Conservation (phyloP, 768 basidiomycete species). For the Lentinula detonsa region DNA sequence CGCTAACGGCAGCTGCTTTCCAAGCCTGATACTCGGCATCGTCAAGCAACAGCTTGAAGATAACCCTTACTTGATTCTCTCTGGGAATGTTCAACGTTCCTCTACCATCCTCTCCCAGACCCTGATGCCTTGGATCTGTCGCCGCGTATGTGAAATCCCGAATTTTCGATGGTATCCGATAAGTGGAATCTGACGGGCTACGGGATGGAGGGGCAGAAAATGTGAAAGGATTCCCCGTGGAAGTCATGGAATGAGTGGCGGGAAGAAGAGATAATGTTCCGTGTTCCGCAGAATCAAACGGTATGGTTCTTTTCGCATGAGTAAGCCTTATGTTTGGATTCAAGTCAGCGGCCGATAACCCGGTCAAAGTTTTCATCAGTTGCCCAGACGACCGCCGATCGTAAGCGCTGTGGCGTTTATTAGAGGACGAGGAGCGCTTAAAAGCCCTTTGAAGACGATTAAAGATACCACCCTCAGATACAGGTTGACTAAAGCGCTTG, state of each 20-base stretch:
- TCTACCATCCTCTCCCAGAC: conserved; percentile 2
- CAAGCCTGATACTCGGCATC: neutral
- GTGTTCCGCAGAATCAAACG: neutral
- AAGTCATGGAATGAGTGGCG: conserved; percentile 1
- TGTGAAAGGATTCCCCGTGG: neutral
- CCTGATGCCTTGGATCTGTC: conserved; percentile 6
- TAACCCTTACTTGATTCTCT: neutral
- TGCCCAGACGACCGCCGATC: neutral
- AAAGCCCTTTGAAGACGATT: neutral
- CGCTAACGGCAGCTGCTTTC: neutral
- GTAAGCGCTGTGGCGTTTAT: neutral
- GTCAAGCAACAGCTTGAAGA: neutral
- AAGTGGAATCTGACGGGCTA: neutral
- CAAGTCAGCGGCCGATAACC: neutral
- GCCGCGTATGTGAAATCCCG: neutral
- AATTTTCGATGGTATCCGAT: conserved; percentile 1
- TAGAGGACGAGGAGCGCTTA: neutral
- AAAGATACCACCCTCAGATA: neutral
- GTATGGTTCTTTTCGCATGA: neutral
- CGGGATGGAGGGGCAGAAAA: neutral
- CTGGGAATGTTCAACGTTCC: neutral
- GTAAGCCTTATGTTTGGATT: neutral
- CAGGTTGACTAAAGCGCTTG: neutral
- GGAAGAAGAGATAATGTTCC: neutral
- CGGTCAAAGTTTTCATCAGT: neutral